These are phyloP conservation scores for Syncephalis plumigaleata DNA, from an alignment of 371 early-diverging fungal species.

Conservation along the genomic window DNA sequence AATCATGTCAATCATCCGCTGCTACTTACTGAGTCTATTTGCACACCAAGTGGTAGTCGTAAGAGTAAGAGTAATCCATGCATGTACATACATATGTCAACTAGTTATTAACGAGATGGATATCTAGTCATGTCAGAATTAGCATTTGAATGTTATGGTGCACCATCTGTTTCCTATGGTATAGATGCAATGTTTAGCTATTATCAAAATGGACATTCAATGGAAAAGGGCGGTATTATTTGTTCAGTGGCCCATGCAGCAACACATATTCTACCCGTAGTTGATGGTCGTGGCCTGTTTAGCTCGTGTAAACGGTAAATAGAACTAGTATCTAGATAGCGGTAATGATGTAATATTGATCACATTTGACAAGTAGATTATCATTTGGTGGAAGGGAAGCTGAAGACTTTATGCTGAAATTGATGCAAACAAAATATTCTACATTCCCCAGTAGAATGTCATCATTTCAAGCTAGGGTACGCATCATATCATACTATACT, in stretches of 20 bases:
- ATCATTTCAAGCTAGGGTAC: slow-evolving; percentile 45
- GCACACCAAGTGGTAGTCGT: slow-evolving; percentile 54
- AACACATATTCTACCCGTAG: slow-evolving; percentile 63
- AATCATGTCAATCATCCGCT: slow-evolving; percentile 52
- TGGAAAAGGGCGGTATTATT: slow-evolving; percentile 42
- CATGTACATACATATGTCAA: too few relatives aligned
- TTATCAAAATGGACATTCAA: slow-evolving; percentile 35
- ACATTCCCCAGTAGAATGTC: slow-evolving; percentile 73
- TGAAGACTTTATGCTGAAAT: slow-evolving; percentile 62
- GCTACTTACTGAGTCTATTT: slow-evolving; percentile 70
- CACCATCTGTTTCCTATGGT: slow-evolving; percentile 63
- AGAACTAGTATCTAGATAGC: too few relatives aligned
- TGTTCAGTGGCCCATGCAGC: slow-evolving; percentile 49
- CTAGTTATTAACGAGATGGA: too few relatives aligned
- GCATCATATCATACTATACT: not conserved
- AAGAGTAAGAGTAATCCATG: slow-evolving; percentile 40
- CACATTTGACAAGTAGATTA: slow-evolving; percentile 12
- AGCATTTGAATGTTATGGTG: slow-evolving; percentile 67
- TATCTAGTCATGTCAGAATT: slow-evolving; percentile 71
- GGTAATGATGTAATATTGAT: not conserved
- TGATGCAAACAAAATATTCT: slow-evolving; percentile 81
- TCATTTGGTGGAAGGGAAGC: slow-evolving; percentile 52
- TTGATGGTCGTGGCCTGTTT: slow-evolving; percentile 29
- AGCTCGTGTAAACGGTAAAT: slow-evolving; percentile 47
- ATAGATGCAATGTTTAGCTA: slow-evolving; percentile 76